These are phyloP conservation scores for Apocynum venetum DNA, from an alignment of 257 asterid genomes.

Conservation along the genomic window DNA sequence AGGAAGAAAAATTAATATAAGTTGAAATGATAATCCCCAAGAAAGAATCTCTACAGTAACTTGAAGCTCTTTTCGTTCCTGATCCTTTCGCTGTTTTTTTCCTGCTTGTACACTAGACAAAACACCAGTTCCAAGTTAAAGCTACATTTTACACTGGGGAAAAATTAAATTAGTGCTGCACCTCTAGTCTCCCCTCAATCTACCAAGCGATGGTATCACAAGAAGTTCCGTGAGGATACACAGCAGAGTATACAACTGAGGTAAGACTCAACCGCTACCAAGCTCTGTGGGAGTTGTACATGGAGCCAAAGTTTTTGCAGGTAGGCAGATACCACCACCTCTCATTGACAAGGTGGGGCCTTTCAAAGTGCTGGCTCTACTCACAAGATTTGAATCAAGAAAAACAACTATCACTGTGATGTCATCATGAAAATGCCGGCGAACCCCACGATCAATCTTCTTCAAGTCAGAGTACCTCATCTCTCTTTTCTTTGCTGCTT, in stretches of 20 bases:
- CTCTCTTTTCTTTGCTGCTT: slow-evolving; percentile 58
- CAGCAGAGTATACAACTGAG: slow-evolving; percentile 33
- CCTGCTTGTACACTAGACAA: slow-evolving; percentile 29
- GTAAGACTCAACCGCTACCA: slow-evolving; percentile 27
- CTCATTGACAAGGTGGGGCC: slow-evolving; percentile 36
- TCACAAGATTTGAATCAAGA: slow-evolving; percentile 38
- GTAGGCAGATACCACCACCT: slow-evolving; percentile 37
- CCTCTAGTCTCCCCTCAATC: slow-evolving; percentile 25
- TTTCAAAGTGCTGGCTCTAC: slow-evolving; percentile 38
- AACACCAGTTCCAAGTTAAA: slow-evolving; percentile 26
- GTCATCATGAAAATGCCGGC: slow-evolving; percentile 50
- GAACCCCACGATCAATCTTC: slow-evolving; percentile 46
- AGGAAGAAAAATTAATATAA: slow-evolving; percentile 17
- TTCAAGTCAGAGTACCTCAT: slow-evolving; percentile 52
- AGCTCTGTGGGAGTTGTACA: slow-evolving; percentile 20
- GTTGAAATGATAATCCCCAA: slow-evolving; percentile 21
- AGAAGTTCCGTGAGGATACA: slow-evolving; percentile 24
- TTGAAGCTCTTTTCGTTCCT: slow-evolving; percentile 15
- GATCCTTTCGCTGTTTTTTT: slow-evolving; percentile 22
- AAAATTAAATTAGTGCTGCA: slow-evolving; percentile 33
- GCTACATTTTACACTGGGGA: slow-evolving; percentile 36
- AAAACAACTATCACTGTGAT: slow-evolving; percentile 40
- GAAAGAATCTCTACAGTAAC: slow-evolving; percentile 31
- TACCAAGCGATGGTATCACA: slow-evolving; percentile 16
- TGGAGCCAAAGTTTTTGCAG: slow-evolving; percentile 34